Percentiles rank a stretch among this genome's conserved stretches.
phyloP scores from a whole-genome alignment of 352 stramenopile species.

The Pythium volutum region DNA sequence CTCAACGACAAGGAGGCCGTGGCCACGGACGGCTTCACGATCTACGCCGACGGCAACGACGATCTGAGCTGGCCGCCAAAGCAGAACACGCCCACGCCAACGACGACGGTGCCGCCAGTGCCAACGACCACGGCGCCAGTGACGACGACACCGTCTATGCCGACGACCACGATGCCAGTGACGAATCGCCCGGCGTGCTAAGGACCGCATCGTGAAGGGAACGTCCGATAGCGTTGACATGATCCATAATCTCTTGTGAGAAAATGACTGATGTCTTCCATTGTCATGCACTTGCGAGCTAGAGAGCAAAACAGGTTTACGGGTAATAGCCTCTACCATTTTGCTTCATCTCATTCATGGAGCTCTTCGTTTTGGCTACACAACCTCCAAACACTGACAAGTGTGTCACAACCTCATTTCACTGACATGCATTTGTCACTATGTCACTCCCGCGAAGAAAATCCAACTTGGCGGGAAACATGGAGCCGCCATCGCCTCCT shows the following conservation, averaged over 20 bases:
- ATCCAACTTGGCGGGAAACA: background rate
- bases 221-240: too few relatives aligned
- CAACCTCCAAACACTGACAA: background rate
- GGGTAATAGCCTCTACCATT: too few relatives aligned
- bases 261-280: too few relatives aligned
- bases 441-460: background rate
- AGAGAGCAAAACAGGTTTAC: too few relatives aligned
- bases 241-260: too few relatives aligned
- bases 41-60: slow-evolving; percentile 37
- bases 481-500: background rate
- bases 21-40: slow-evolving; percentile 48
- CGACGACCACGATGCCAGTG: background rate
- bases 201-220: background rate
- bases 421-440: background rate
- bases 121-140: slow-evolving; percentile 1
- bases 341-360: background rate
- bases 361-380: slow-evolving; percentile 2
- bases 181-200: background rate
- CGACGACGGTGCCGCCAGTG: slow-evolving; percentile 9
- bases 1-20: slow-evolving; percentile 29
- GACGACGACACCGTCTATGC: slow-evolving; percentile 11
- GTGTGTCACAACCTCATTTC: background rate
- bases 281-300: background rate
- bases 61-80: slow-evolving; percentile 32
- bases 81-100: background rate